Conservation (phyloP, 306 rosid species). For the Phaseolus lunatus region DNA sequence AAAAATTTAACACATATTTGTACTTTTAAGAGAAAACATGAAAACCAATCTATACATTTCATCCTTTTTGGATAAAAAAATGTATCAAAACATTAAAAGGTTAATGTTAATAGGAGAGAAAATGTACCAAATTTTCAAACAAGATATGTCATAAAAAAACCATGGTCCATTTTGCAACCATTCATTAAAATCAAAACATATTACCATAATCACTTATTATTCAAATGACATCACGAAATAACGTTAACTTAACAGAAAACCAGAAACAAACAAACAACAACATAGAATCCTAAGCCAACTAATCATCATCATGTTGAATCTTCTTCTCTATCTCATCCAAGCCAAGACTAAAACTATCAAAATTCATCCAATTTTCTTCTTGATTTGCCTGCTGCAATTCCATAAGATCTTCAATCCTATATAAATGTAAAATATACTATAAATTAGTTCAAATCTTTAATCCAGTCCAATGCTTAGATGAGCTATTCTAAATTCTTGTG, state of each 20-base stretch:
- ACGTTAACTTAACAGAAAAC: neutral
- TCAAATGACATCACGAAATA: neutral
- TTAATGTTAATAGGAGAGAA: too few species aligned
- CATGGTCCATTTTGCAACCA: too few species aligned
- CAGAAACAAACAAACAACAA: neutral
- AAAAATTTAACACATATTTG: too few species aligned
- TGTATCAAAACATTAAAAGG: too few species aligned
- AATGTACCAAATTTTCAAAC: too few species aligned
- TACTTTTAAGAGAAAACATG: too few species aligned
- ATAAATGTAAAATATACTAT: neutral
- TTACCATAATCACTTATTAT: neutral
- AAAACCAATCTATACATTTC: too few species aligned
- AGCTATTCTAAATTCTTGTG: conserved; percentile 10
- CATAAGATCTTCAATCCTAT: neutral
- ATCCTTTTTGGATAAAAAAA: too few species aligned
- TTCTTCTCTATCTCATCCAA: neutral
- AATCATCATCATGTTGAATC: neutral
- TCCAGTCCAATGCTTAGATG: conserved; percentile 13
- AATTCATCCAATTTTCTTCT: neutral
- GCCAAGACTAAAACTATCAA: neutral
- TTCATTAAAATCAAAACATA: too few species aligned
- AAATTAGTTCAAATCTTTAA: neutral
- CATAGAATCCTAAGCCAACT: neutral
- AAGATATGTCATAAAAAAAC: too few species aligned
- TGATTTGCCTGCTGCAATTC: neutral